Evolutionary conservation across 1,139 yeast genomes (phyloP).

Genomic region (Candida frijolesensis): DNA sequence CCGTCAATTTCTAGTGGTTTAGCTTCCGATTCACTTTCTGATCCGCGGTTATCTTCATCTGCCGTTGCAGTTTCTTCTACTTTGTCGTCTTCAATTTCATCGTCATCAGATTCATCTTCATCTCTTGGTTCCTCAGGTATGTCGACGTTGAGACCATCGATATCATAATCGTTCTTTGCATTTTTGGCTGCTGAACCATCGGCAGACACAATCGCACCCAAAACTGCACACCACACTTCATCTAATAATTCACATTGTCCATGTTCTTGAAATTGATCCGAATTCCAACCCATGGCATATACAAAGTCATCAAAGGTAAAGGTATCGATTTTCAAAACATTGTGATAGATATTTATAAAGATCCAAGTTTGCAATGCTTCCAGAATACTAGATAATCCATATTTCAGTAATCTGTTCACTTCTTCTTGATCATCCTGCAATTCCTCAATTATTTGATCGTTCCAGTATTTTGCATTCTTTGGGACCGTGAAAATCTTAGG

Average conservation of each 20-base stretch:
- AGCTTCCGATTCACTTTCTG: slow-evolving; percentile 26
- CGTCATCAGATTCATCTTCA: slow-evolving; percentile 20
- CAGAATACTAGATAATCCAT: slow-evolving; percentile 22
- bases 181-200: slow-evolving; percentile 31
- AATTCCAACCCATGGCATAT: slow-evolving; percentile 61
- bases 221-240: slow-evolving; percentile 71
- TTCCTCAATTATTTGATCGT: slow-evolving; percentile 25
- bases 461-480: slow-evolving; percentile 31
- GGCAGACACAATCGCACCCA: slow-evolving; percentile 48
- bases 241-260: slow-evolving; percentile 60
- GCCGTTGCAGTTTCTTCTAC: slow-evolving; percentile 18
- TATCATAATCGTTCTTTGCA: slow-evolving; percentile 24
- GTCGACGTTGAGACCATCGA: slow-evolving; percentile 40
- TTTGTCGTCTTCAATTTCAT: slow-evolving; percentile 16
- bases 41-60: slow-evolving; percentile 24
- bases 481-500: slow-evolving; percentile 32
- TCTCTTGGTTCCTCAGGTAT: slow-evolving; percentile 37
- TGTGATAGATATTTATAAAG: slow-evolving; percentile 70
- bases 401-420: slow-evolving; percentile 19
- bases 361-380: slow-evolving; percentile 72
- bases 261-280: slow-evolving; percentile 41
- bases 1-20: slow-evolving; percentile 29
- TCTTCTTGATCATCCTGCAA: slow-evolving; percentile 27
- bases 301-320: slow-evolving; percentile 81
- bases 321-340: slow-evolving; percentile 64